Conservation (phyloP, 2,329 filamentous ascomycete species). For the Epichloe sp. region DNA sequence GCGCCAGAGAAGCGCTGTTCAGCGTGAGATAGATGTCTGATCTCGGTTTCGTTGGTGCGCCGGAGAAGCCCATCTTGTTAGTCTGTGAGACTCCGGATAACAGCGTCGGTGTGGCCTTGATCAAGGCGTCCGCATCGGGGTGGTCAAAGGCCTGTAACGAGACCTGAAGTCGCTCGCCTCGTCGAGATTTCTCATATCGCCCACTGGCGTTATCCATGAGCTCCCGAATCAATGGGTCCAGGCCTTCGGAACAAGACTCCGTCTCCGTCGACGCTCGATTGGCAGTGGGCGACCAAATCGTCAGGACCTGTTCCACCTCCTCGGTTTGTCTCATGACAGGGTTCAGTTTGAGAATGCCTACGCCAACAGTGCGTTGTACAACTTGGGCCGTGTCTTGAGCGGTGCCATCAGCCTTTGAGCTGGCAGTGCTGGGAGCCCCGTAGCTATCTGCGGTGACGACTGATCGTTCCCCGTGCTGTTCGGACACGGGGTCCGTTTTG, state of each 20-base stretch:
- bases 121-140: constrained; percentile 64
- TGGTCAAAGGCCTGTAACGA: constrained; percentile 67
- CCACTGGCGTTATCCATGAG: constrained; percentile 63
- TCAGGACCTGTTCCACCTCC: constrained; percentile 63
- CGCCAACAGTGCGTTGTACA: constrained; percentile 50
- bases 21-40: constrained; percentile 94
- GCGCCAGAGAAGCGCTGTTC: constrained; percentile 62
- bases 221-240: constrained; percentile 59
- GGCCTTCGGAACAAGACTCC: constrained; percentile 49
- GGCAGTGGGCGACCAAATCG: constrained; percentile 58
- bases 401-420: constrained; percentile 26
- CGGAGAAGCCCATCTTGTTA: constrained; percentile 84
- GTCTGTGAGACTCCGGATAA: constrained; percentile 72
- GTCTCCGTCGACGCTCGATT: constrained; percentile 40
- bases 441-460: constrained; percentile 31
- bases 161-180: constrained; percentile 65
- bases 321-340: constrained; percentile 57
- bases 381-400: constrained; percentile 14
- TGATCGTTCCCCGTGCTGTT: constrained; percentile 29
- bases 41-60: constrained; percentile 72
- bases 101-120: constrained; percentile 77
- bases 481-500: constrained; percentile 45
- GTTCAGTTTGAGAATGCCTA: constrained; percentile 68
- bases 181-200: constrained; percentile 58
- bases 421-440: constrained; percentile 40